These are phyloP conservation scores for Ustilago nuda DNA, from an alignment of 1,284 basidiomycete species.

Conservation along the genomic window DNA sequence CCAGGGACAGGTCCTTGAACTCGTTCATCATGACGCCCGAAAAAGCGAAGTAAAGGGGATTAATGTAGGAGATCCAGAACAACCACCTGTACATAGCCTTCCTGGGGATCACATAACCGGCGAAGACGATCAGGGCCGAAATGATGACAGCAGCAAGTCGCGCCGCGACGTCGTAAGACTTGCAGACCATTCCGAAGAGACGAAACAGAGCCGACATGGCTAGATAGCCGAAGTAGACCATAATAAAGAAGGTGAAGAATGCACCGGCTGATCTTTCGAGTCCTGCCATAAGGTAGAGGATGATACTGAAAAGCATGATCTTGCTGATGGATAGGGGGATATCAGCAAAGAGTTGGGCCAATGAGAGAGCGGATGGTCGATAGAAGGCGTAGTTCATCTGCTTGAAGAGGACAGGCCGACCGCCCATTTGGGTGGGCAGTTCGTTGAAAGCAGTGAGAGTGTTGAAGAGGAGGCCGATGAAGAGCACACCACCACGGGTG, in stretches of 20 bases:
- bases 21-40: slow-evolving; percentile 75
- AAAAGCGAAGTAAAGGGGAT: slow-evolving; percentile 74
- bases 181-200: slow-evolving; percentile 75
- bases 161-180: slow-evolving; percentile 48
- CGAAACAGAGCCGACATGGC: slow-evolving; percentile 69
- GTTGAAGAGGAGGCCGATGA: slow-evolving; percentile 72
- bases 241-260: slow-evolving; percentile 68
- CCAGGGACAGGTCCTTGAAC: slow-evolving; percentile 63
- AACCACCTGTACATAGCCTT: slow-evolving; percentile 69
- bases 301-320: slow-evolving; percentile 69
- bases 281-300: slow-evolving; percentile 68
- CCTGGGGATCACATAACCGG: slow-evolving; percentile 79
- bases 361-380: slow-evolving; percentile 59
- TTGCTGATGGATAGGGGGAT: slow-evolving; percentile 70
- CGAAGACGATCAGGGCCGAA: slow-evolving; percentile 75
- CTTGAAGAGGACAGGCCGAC: slow-evolving; percentile 54
- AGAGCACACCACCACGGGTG: slow-evolving; percentile 85
- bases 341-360: slow-evolving; percentile 66
- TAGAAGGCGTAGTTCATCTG: slow-evolving; percentile 64
- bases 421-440: slow-evolving; percentile 57
- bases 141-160: slow-evolving; percentile 74
- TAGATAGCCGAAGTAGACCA: slow-evolving; percentile 58
- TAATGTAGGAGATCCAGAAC: slow-evolving; percentile 62
- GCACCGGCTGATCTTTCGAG: slow-evolving; percentile 41
- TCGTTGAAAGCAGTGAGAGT: slow-evolving; percentile 70